Conservation (phyloP, 306 rosid species). For the Vigna nakashimae region DNA sequence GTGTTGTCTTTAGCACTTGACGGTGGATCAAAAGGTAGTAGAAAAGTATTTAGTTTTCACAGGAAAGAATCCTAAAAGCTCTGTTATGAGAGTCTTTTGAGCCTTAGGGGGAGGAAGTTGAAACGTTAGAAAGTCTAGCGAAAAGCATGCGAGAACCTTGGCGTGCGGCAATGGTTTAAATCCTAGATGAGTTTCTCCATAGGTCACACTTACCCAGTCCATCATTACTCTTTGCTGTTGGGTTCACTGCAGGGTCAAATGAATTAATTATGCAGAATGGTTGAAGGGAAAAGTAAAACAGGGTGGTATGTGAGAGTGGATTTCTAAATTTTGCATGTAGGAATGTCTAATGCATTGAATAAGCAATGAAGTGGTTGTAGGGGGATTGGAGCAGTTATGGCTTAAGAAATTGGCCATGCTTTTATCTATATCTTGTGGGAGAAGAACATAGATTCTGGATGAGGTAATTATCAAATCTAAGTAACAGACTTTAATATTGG, state of each 20-base stretch:
- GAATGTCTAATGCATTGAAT: constrained; percentile 40
- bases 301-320: constrained; percentile 36
- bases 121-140: constrained; percentile 44
- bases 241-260: constrained; percentile 42
- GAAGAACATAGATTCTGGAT: constrained; percentile 79
- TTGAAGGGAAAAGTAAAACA: constrained; percentile 27
- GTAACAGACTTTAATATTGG: constrained; percentile 64
- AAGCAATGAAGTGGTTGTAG: constrained; percentile 22
- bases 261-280: constrained; percentile 42
- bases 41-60: constrained; percentile 6
- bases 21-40: too few species aligned
- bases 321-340: constrained; percentile 42
- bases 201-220: constrained; percentile 50
- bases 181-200: constrained; percentile 53
- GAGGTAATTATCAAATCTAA: constrained; percentile 73
- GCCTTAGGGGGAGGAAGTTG: constrained; percentile 8
- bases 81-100: background rate
- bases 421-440: constrained; percentile 60
- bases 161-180: constrained; percentile 52
- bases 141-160: constrained; percentile 50
- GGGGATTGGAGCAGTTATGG: constrained; percentile 42
- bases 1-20: background rate
- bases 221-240: constrained; percentile 54
- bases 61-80: background rate
- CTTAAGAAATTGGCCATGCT: constrained; percentile 38